Evolutionary conservation across 805 yeast genomes (phyloP).

Genomic region (Kazachstania viticola): DNA sequence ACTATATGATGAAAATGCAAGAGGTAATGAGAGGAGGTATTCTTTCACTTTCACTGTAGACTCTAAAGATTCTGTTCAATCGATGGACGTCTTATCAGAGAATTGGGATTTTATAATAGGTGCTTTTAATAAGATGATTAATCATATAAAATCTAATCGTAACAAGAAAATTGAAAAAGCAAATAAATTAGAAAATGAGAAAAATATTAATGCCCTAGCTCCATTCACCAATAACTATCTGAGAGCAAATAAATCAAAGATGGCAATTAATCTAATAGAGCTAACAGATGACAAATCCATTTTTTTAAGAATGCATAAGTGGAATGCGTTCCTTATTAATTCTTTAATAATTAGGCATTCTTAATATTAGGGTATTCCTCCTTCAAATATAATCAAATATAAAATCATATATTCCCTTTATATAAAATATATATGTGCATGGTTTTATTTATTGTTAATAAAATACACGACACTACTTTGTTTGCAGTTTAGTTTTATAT

Average conservation of each 20-base stretch:
- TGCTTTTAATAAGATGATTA: slow-evolving; percentile 32
- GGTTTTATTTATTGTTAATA: too few relatives aligned
- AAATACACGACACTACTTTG: too few relatives aligned
- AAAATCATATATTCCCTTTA: too few relatives aligned
- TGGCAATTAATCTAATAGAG: slow-evolving; percentile 44
- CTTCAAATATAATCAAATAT: too few relatives aligned
- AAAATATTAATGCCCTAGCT: slow-evolving; percentile 5
- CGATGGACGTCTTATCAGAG: slow-evolving; percentile 29
- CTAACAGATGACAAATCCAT: slow-evolving; percentile 44
- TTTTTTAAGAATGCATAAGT: slow-evolving; percentile 43
- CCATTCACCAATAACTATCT: slow-evolving; percentile 33
- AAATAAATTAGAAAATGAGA: neutral
- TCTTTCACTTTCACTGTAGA: slow-evolving; percentile 48
- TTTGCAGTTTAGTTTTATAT: slow-evolving; percentile 31
- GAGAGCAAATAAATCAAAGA: slow-evolving; percentile 42
- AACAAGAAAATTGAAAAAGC: slow-evolving; percentile 14
- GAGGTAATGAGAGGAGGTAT: slow-evolving; percentile 66
- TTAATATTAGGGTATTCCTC: neutral
- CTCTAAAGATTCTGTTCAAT: slow-evolving; percentile 31
- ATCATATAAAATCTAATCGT: slow-evolving; percentile 28
- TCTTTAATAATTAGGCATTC: slow-evolving; percentile 8
- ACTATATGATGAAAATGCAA: slow-evolving; percentile 49
- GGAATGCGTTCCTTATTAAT: slow-evolving; percentile 43
- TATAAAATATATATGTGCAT: neutral
- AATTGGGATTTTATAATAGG: slow-evolving; percentile 42